Conservation (phyloP, 108 stramenopile species). For the Fragilariopsis cylindrus region DNA sequence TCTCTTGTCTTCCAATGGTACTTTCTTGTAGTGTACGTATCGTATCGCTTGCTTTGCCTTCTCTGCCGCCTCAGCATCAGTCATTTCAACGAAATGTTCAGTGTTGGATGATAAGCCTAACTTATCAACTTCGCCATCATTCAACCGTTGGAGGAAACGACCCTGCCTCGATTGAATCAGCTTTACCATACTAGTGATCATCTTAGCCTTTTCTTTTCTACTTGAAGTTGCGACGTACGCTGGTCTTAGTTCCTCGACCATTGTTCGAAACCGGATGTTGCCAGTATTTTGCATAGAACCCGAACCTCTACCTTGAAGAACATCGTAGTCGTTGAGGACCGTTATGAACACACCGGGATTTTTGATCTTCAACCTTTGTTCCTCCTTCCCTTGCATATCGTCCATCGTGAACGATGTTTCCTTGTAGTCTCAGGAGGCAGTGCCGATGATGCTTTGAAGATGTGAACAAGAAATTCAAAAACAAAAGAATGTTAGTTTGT, state of each 20-base stretch:
- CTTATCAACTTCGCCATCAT: slow-evolving; percentile 20
- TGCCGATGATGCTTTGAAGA: too few species aligned
- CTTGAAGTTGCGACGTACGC: slow-evolving; percentile 38
- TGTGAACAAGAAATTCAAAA: too few species aligned
- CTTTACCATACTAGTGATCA: slow-evolving; percentile 37
- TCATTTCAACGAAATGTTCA: slow-evolving; percentile 37
- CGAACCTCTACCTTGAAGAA: slow-evolving; percentile 35
- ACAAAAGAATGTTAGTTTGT: too few species aligned
- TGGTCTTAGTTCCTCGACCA: slow-evolving; percentile 23
- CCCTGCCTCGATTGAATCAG: slow-evolving; percentile 38
- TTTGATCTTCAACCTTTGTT: background rate
- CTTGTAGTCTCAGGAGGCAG: too few species aligned
- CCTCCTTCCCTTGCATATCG: too few species aligned
- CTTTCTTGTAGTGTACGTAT: slow-evolving; percentile 48
- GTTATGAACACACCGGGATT: slow-evolving; percentile 13
- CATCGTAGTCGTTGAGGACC: slow-evolving; percentile 19
- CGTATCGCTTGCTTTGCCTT: slow-evolving; percentile 57
- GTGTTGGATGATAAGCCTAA: background rate
- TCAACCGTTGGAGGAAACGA: slow-evolving; percentile 50
- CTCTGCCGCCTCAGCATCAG: slow-evolving; percentile 45
- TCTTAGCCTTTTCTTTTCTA: slow-evolving; percentile 39
- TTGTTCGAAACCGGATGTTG: slow-evolving; percentile 27
- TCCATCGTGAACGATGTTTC: too few species aligned
- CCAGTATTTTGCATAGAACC: slow-evolving; percentile 32
- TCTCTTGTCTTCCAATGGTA: slow-evolving; percentile 15